phyloP scores from a whole-genome alignment of 2,329 filamentous ascomycete genomes.

The Colletotrichum caudatum region DNA sequence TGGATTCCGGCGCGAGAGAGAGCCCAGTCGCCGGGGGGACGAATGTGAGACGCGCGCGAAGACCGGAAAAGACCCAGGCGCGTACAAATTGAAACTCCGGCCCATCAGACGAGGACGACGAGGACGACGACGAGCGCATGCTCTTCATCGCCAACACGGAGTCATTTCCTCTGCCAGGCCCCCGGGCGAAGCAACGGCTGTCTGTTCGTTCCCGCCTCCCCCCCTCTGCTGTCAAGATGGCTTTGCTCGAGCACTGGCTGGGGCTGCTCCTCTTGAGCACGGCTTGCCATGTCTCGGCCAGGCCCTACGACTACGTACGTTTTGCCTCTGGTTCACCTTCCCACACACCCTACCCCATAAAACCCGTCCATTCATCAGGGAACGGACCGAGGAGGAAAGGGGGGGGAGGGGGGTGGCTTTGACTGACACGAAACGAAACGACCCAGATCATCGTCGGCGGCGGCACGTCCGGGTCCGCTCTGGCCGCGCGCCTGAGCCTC shows the following conservation, averaged over 20 bases:
- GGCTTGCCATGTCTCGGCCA: conserved; percentile 13
- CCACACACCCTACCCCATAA: not conserved
- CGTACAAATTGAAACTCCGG: conserved; percentile 12
- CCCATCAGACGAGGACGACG: not conserved
- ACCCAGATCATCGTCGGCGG: conserved; percentile 25
- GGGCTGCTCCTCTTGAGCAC: conserved; percentile 19
- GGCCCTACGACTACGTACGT: conserved; percentile 46
- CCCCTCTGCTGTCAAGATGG: conserved; percentile 3
- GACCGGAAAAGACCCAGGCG: not conserved
- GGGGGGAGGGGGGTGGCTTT: not conserved
- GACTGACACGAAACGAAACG: not conserved
- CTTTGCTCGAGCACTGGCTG: conserved; percentile 16
- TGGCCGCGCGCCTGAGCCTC: conserved; percentile 47
- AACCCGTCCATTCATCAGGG: not conserved
- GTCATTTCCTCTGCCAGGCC: not conserved
- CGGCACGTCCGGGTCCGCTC: conserved; percentile 21
- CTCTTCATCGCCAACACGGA: not conserved
- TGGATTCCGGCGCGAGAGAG: too few relatives aligned
- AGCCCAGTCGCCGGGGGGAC: too few relatives aligned
- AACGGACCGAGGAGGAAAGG: not conserved
- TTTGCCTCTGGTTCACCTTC: not conserved
- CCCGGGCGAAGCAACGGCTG: conserved; percentile 3
- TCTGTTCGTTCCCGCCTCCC: not conserved
- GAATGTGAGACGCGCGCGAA: too few relatives aligned
- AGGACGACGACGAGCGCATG: not conserved